These are phyloP conservation scores for Ophiostoma ulmi DNA, from an alignment of 2,329 filamentous ascomycete species.

Conservation along the genomic window DNA sequence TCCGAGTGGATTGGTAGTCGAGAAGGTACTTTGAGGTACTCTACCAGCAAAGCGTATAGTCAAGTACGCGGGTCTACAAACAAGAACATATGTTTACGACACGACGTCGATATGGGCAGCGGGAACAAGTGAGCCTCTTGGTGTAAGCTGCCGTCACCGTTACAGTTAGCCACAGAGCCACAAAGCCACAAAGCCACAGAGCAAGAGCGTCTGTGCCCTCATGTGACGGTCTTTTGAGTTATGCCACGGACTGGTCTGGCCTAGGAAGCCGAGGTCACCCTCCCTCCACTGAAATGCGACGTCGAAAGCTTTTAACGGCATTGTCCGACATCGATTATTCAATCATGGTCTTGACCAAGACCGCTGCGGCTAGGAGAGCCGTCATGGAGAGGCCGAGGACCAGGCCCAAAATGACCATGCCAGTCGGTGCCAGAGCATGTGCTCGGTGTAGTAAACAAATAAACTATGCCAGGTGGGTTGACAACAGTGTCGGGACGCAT, in stretches of 20 bases:
- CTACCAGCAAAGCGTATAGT: not conserved
- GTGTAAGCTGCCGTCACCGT: not conserved
- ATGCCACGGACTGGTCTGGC: slow-evolving; percentile 5
- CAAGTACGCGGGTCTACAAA: not conserved
- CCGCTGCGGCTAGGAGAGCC: not conserved
- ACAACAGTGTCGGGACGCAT: not conserved
- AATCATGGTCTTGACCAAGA: not conserved
- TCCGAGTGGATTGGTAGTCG: not conserved
- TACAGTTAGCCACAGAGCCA: not conserved
- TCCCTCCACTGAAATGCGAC: not conserved
- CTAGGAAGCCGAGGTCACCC: not conserved
- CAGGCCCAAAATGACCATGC: not conserved
- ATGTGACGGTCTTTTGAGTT: not conserved
- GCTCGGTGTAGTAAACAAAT: not conserved
- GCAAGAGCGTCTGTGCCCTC: not conserved
- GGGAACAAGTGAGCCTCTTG: not conserved
- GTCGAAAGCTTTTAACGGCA: not conserved
- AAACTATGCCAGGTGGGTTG: not conserved
- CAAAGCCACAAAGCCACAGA: not conserved
- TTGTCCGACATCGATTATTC: not conserved
- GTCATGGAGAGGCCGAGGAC: not conserved
- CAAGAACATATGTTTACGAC: not conserved
- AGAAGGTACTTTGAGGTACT: not conserved
- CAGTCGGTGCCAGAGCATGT: slow-evolving; percentile 10
- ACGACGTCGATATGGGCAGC: not conserved